These are phyloP conservation scores for Chamaecyparis obtusa DNA, from an alignment of 75 land plant species.

Conservation along the genomic window DNA sequence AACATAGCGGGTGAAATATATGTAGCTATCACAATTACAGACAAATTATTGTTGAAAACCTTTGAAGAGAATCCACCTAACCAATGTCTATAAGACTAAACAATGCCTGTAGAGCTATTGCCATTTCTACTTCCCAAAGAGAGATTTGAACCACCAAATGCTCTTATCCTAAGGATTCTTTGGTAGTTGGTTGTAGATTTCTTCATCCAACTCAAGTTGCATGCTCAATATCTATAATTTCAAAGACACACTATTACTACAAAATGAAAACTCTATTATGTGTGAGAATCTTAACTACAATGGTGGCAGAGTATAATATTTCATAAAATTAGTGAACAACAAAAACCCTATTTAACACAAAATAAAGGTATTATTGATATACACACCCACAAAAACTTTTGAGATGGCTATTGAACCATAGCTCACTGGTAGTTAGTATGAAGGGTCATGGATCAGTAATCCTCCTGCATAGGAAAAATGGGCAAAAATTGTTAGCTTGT, in stretches of 20 bases:
- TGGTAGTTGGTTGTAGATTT: slow-evolving; percentile 51
- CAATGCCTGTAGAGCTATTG: too few species aligned
- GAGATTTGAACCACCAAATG: slow-evolving; percentile 83
- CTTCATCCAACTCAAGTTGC: slow-evolving; percentile 53
- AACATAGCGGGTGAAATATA: too few species aligned
- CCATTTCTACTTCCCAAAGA: slow-evolving; percentile 63
- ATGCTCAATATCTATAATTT: slow-evolving; percentile 58
- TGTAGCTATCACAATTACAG: too few species aligned
- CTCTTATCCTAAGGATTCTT: slow-evolving; percentile 62
- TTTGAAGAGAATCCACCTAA: too few species aligned
- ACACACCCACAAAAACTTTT: slow-evolving; percentile 69
- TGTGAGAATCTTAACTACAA: too few species aligned
- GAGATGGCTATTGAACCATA: slow-evolving; percentile 69
- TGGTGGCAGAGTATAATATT: too few species aligned
- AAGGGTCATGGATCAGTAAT: slow-evolving; percentile 86
- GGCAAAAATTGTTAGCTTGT: too few species aligned
- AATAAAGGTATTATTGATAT: background rate
- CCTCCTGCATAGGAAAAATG: slow-evolving; percentile 76
- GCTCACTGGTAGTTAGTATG: slow-evolving; percentile 82
- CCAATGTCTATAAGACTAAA: too few species aligned
- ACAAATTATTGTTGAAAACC: too few species aligned
- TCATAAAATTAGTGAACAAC: too few species aligned
- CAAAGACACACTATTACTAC: background rate
- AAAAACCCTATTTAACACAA: background rate
- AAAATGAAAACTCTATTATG: background rate